A percentile compares a stretch with the other conserved stretches of the same genome.
Evolutionary conservation across 257 asterid species (phyloP).

Genomic region (Handroanthus guayacan): DNA sequence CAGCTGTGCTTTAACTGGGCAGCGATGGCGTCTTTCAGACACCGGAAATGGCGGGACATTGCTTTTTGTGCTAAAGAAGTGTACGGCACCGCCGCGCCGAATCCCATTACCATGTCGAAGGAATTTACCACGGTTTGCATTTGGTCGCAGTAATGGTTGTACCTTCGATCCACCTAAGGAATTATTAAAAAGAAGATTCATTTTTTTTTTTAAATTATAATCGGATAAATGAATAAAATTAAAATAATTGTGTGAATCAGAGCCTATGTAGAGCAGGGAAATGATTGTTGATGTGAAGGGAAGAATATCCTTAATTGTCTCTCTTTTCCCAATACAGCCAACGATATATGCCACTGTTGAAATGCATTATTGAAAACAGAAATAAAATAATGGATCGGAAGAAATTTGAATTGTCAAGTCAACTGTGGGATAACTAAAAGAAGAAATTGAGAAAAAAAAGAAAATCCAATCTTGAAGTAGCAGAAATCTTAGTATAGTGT

Average conservation of each 20-base stretch:
- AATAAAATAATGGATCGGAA: neutral
- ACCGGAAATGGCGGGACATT: slow-evolving; percentile 93
- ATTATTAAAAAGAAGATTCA: too few species aligned
- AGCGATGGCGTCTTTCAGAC: slow-evolving; percentile 84
- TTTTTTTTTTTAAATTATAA: neutral
- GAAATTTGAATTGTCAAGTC: slow-evolving; percentile 42
- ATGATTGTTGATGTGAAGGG: slow-evolving; percentile 59
- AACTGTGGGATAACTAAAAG: slow-evolving; percentile 8
- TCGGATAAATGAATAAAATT: neutral
- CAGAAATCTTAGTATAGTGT: neutral
- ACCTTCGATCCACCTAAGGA: slow-evolving; percentile 87
- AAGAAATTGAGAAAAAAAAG: neutral
- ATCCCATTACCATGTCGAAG: slow-evolving; percentile 96
- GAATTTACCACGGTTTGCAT: slow-evolving; percentile 99
- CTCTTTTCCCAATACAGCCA: slow-evolving; percentile 52
- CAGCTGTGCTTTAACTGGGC: slow-evolving; percentile 76
- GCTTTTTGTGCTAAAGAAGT: slow-evolving; percentile 90
- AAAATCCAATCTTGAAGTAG: neutral
- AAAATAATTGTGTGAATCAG: slow-evolving; percentile 35
- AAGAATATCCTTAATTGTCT: slow-evolving; percentile 42
- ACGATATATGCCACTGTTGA: slow-evolving; percentile 27
- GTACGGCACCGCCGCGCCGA: slow-evolving; percentile 93
- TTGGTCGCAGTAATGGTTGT: slow-evolving; percentile 94
- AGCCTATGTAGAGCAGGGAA: slow-evolving; percentile 37
- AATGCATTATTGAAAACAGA: neutral